Base-by-base conservation (phyloP, 306 rosid species). In the Canavalia gladiata region DNA sequence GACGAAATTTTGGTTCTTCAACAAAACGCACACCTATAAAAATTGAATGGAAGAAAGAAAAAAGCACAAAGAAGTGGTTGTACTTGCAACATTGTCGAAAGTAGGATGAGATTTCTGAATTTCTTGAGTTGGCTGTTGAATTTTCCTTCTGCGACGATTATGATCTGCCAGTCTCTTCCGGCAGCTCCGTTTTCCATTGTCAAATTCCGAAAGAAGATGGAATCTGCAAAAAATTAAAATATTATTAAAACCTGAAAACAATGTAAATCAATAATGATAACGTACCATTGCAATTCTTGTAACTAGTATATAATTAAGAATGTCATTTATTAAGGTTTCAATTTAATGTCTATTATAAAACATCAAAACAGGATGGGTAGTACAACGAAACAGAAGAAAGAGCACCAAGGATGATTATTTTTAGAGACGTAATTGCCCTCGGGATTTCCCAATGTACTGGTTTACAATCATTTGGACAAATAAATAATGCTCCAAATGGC, bases 101-200 rank as follows among this genome's bases (percentile, higher is more conserved):
- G 88, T 11, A 1, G 80, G 46, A 3, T 34, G 88, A 12, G 87
- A 74, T 72, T 89, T 66, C 84, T 41, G 87, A 2, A 25, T 78
- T 55, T 81, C 91, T 77, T 80, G 94, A 60, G 62, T 55, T 50
- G 86, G 70, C n/a, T 85, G 97, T 45, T 90, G 95, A 13, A 86
- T 87, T 86, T 93, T 93, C 62, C 97, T 87, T 78, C 97, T 49
- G 56, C 97, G 91, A 56, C 97, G 97, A 76, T 93, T 93, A 80
- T 93, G 97, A 72, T 93, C 97, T 1, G 97, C 97, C 79, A 93
- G 41, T 78, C 97, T 86, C 84, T 89, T 93, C 84, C 97, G 86
- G 85, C 97, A 93, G 76, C 97, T 93, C 34, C 97, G 90, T 73
- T 93, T 93, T 30, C 96, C 97, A 30, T 93, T 91, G 52, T 93